These are phyloP conservation scores for Phytopythium boreale DNA, from an alignment of 352 stramenopile species.

Conservation along the genomic window DNA sequence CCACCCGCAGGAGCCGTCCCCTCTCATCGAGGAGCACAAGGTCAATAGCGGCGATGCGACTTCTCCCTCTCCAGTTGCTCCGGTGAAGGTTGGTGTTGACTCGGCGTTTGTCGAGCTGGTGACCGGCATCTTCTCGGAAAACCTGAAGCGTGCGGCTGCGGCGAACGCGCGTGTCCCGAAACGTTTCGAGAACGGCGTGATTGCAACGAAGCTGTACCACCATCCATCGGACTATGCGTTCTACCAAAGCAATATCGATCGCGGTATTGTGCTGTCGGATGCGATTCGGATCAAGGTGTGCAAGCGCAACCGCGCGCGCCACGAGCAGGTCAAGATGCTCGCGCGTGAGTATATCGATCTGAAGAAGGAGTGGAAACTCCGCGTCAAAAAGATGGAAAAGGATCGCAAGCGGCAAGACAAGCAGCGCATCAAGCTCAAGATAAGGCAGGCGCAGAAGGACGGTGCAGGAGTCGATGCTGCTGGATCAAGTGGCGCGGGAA, in stretches of 20 bases:
- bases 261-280: slow-evolving; percentile 38
- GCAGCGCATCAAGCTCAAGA: slow-evolving; percentile 64
- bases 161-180: slow-evolving; percentile 66
- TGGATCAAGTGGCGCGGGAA: neutral
- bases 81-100: slow-evolving; percentile 61
- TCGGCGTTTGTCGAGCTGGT: slow-evolving; percentile 57
- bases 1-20: neutral
- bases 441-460: slow-evolving; percentile 46
- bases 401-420: slow-evolving; percentile 86
- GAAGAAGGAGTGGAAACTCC: slow-evolving; percentile 80
- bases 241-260: slow-evolving; percentile 70
- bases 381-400: slow-evolving; percentile 86
- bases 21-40: neutral
- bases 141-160: slow-evolving; percentile 37
- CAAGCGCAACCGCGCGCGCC: slow-evolving; percentile 54
- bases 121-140: slow-evolving; percentile 61
- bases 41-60: neutral
- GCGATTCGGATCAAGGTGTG: slow-evolving; percentile 61
- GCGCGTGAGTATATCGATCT: slow-evolving; percentile 78
- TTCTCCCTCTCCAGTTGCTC: slow-evolving; percentile 7
- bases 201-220: slow-evolving; percentile 64
- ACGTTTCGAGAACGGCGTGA: slow-evolving; percentile 35
- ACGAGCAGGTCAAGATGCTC: slow-evolving; percentile 67
- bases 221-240: slow-evolving; percentile 73
- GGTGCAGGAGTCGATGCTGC: slow-evolving; percentile 17